phyloP scores from a whole-genome alignment of 2,329 filamentous ascomycete genomes.

The Chaetomiaceae sp. region DNA sequence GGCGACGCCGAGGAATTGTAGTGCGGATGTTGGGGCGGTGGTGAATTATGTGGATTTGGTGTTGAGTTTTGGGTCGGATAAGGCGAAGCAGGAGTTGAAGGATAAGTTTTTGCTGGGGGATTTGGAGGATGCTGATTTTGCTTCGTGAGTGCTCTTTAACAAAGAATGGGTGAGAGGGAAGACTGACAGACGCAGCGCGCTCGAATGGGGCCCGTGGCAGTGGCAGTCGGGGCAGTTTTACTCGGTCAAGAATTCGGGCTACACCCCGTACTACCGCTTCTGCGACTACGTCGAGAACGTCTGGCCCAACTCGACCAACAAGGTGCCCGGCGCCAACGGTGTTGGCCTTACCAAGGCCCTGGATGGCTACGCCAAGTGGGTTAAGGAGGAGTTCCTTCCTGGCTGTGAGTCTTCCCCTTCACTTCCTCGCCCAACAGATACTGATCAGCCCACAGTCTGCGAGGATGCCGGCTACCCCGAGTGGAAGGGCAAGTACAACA shows the following conservation, averaged over 20 bases:
- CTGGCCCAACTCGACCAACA: slow-evolving; percentile 37
- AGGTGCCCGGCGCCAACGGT: slow-evolving; percentile 45
- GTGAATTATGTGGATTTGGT: slow-evolving; percentile 49
- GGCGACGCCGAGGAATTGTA: slow-evolving; percentile 55
- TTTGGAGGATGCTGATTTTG: slow-evolving; percentile 44
- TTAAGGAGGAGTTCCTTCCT: slow-evolving; percentile 39
- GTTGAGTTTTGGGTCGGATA: slow-evolving; percentile 35
- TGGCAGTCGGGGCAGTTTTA: slow-evolving; percentile 44
- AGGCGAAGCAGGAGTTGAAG: slow-evolving; percentile 44
- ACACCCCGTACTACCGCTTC: slow-evolving; percentile 46
- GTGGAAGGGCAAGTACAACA: slow-evolving; percentile 39
- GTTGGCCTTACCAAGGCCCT: slow-evolving; percentile 50
- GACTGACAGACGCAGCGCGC: slow-evolving; percentile 16
- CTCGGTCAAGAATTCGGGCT: slow-evolving; percentile 42
- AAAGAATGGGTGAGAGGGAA: neutral
- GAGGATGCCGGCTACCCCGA: slow-evolving; percentile 45
- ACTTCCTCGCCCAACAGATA: neutral
- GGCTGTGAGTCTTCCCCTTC: slow-evolving; percentile 30
- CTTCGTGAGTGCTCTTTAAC: slow-evolving; percentile 25
- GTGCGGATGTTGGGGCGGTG: slow-evolving; percentile 46
- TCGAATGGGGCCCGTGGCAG: slow-evolving; percentile 45
- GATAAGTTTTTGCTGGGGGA: slow-evolving; percentile 45
- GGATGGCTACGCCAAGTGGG: slow-evolving; percentile 48
- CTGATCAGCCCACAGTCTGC: slow-evolving; percentile 19
- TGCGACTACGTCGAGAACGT: slow-evolving; percentile 47